Base-by-base conservation (phyloP, 1,139 yeast genomes). In the Taphrina communis region DNA sequence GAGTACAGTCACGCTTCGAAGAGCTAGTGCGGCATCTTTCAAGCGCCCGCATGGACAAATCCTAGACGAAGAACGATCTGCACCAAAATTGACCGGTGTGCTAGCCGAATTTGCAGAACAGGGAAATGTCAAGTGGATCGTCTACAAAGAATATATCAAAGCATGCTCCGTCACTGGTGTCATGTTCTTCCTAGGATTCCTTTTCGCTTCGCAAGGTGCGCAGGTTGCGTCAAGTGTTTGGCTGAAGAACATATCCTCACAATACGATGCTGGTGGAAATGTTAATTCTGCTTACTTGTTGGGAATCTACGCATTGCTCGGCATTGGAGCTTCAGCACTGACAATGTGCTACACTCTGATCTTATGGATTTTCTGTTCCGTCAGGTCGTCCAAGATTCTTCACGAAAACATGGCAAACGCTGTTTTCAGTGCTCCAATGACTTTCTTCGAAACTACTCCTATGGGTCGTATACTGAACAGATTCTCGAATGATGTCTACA, bases 371-470 rank as follows among this genome's bases (percentile, higher is more conserved):
- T 88, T 82, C 79, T 91, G 97, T 78, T 86, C 96, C 1, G 89
- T 94, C 74, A 86, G 86, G 70, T 96, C 96, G 14, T 93, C 97
- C 7, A 86, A 82, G 71, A 84, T 82, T 70, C 82, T 94, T 71
- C 99, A 94, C 78, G 85, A 87, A 72, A 79, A 80, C 39, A 93
- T 94, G 98, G 87, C 96, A 5, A 78, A 79, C 46, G 82, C 92
- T 71, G 97, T 94, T 11, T 80, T 94, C 72, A 84, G 94, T 71
- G 96, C 98, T 0, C 99, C 99, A 71, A 95, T 94, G 99, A 85
- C 92, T 50, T 94, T 95, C 78, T 94, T 95, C 76, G 99, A 95
- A 79, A 92, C 97, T 0, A 94, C 98, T 0, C 99, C 99, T 63
- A 85, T 94, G 72, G 99, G 99, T 48, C 86, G 99, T 78, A 86